A percentile compares a stretch with the other conserved stretches of the same genome.
Evolutionary conservation across 108 stramenopile genomes (phyloP).

Genomic region (Stephanodiscus minutulus): DNA sequence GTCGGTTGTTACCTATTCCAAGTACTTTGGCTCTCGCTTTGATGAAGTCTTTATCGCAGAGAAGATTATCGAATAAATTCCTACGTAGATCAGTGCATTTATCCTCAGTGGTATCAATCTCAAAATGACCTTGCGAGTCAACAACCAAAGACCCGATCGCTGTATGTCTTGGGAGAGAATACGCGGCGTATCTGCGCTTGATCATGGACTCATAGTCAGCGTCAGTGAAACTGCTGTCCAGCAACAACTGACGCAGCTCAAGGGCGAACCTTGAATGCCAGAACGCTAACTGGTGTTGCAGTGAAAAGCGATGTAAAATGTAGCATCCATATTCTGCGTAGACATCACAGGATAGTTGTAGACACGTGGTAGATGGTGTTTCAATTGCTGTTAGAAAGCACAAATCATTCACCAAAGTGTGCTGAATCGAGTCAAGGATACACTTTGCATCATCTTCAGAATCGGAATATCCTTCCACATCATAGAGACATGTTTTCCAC

Average conservation of each 20-base stretch:
- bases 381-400: slow-evolving; percentile 21
- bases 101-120: background rate
- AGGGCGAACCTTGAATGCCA: slow-evolving; percentile 43
- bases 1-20: slow-evolving; percentile 23
- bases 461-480: slow-evolving; percentile 4
- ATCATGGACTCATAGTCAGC: slow-evolving; percentile 32
- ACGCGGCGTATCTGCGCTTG: slow-evolving; percentile 30
- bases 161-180: slow-evolving; percentile 32
- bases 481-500: slow-evolving; percentile 40
- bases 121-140: slow-evolving; percentile 5
- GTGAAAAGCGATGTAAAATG: slow-evolving; percentile 19
- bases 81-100: slow-evolving; percentile 4
- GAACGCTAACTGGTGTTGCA: slow-evolving; percentile 11
- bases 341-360: slow-evolving; percentile 29
- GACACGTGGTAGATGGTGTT: slow-evolving; percentile 24
- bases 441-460: slow-evolving; percentile 4
- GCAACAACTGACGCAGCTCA: slow-evolving; percentile 17
- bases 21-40: slow-evolving; percentile 23
- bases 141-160: slow-evolving; percentile 28
- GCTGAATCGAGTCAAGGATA: slow-evolving; percentile 33
- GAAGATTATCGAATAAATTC: slow-evolving; percentile 29
- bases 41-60: slow-evolving; percentile 24
- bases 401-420: slow-evolving; percentile 37
- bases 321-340: slow-evolving; percentile 42
- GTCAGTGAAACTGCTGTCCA: slow-evolving; percentile 18